Conservation (phyloP, 257 asterid species). For the Solanum chiquidenum region DNA sequence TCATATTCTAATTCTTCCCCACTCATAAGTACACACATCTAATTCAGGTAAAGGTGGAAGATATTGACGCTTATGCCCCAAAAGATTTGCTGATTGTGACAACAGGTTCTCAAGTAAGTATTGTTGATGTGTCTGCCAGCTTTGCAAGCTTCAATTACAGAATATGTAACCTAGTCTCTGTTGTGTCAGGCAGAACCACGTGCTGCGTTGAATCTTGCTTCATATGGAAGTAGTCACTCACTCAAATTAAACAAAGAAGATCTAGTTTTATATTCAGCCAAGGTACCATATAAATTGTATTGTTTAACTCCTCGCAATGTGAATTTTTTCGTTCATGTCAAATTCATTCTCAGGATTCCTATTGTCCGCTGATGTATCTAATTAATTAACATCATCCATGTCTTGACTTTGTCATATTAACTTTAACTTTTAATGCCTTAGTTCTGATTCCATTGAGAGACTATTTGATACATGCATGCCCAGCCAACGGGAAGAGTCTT, state of each 20-base stretch:
- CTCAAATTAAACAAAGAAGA: slow-evolving; percentile 87
- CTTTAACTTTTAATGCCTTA: background rate
- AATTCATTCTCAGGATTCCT: background rate
- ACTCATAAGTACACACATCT: background rate
- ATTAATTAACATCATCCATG: background rate
- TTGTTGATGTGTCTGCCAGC: background rate
- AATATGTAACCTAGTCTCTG: slow-evolving; percentile 13
- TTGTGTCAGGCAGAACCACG: slow-evolving; percentile 95
- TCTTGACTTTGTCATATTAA: background rate
- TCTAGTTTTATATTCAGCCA: slow-evolving; percentile 87
- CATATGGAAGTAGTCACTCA: slow-evolving; percentile 90
- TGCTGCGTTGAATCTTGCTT: slow-evolving; percentile 98
- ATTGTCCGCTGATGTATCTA: background rate
- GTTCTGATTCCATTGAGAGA: background rate
- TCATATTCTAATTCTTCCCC: background rate
- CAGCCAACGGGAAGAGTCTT: background rate
- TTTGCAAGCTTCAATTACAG: background rate
- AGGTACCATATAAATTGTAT: slow-evolving; percentile 35
- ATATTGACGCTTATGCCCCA: slow-evolving; percentile 91
- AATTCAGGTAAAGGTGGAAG: slow-evolving; percentile 85
- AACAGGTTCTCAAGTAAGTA: slow-evolving; percentile 97
- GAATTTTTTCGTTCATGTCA: background rate
- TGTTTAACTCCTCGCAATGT: background rate
- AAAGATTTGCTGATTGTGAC: slow-evolving; percentile 95
- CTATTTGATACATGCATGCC: background rate